Conservation (phyloP, 148 eudicot genomes). For the Persicaria maculosa region DNA sequence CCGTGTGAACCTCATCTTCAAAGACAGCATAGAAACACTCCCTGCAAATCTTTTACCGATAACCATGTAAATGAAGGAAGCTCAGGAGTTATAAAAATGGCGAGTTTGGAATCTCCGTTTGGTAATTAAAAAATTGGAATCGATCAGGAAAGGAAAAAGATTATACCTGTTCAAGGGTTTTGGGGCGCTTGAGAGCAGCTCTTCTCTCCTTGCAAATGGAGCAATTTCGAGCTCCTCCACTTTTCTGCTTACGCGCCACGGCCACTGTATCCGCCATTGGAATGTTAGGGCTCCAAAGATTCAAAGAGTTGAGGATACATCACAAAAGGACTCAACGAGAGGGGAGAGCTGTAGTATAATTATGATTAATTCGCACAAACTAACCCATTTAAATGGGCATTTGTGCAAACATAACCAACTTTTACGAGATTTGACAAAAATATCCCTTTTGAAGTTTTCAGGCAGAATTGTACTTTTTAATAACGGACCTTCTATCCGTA, state of each 20-base stretch:
- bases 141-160: neutral
- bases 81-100: neutral
- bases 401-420: too few species aligned
- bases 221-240: slow-evolving; percentile 23
- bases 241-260: slow-evolving; percentile 20
- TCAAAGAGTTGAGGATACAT: too few species aligned
- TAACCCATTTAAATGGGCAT: too few species aligned
- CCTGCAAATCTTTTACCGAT: slow-evolving; percentile 64
- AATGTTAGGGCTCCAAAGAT: neutral
- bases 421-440: too few species aligned
- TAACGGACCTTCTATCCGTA: too few species aligned
- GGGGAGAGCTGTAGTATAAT: too few species aligned
- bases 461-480: too few species aligned
- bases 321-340: too few species aligned
- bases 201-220: slow-evolving; percentile 28
- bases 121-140: neutral
- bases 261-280: slow-evolving; percentile 14
- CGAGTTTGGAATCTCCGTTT: neutral
- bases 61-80: neutral
- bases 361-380: too few species aligned
- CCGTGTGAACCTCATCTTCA: slow-evolving; percentile 81
- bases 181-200: slow-evolving; percentile 50
- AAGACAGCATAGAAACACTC: slow-evolving; percentile 83
- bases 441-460: too few species aligned
- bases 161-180: slow-evolving; percentile 46